Conservation (phyloP, 768 basidiomycete genomes). For the Hygrophorus pudorinus region DNA sequence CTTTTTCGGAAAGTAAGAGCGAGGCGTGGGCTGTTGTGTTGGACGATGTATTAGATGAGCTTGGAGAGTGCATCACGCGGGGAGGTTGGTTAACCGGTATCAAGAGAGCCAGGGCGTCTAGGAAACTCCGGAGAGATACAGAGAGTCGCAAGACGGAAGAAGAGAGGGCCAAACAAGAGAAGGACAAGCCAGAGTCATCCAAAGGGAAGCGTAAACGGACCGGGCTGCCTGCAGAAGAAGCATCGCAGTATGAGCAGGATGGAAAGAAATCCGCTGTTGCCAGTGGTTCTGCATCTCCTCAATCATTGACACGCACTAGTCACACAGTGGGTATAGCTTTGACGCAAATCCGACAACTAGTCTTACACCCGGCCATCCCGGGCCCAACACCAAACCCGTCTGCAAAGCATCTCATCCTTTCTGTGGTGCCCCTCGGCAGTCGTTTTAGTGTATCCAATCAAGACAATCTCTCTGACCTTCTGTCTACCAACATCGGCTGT, state of each 20-base stretch:
- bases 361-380: conserved; percentile 15
- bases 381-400: conserved; percentile 15
- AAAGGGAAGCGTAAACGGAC: neutral
- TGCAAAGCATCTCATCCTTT: conserved; percentile 41
- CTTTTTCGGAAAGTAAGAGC: conserved; percentile 17
- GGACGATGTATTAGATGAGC: conserved; percentile 36
- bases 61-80: conserved; percentile 28
- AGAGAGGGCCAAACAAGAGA: conserved; percentile 1
- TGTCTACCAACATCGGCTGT: conserved; percentile 32
- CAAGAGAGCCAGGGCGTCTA: conserved; percentile 22
- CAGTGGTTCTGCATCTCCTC: neutral
- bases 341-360: conserved; percentile 16
- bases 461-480: conserved; percentile 30
- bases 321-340: conserved; percentile 10
- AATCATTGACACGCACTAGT: neutral
- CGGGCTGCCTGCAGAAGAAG: neutral
- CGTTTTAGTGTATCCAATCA: conserved; percentile 20
- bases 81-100: conserved; percentile 41
- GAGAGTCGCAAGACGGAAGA: conserved; percentile 14
- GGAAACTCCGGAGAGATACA: conserved; percentile 12
- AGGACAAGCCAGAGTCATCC: neutral
- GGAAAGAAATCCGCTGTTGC: neutral
- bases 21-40: conserved; percentile 36
- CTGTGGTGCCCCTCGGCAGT: conserved; percentile 31
- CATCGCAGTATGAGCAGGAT: neutral